Conservation (phyloP, 2,329 filamentous ascomycete species). For the Chaetomium globosum region DNA sequence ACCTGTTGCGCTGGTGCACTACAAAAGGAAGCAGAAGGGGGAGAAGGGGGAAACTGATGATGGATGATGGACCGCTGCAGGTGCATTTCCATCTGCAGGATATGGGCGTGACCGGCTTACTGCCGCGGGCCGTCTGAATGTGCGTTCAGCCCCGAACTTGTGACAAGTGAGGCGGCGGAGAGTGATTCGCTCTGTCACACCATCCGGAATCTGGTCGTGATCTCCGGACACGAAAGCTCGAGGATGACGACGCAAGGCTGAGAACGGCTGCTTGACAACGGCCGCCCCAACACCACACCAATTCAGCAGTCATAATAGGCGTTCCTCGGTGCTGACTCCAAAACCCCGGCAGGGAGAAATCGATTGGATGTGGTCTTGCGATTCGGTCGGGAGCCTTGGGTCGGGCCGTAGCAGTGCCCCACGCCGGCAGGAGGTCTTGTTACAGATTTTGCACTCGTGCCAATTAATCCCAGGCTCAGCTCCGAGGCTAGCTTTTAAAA, state of each 20-base stretch:
- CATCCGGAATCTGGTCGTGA: not conserved
- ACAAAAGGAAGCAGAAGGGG: not conserved
- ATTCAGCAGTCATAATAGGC: not conserved
- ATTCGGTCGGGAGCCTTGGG: conserved; percentile 19
- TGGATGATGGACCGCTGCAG: not conserved
- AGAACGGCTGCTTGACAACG: conserved; percentile 2
- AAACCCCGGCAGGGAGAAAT: conserved; percentile 2
- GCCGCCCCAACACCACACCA: not conserved
- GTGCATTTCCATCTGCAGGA: not conserved
- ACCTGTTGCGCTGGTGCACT: not conserved
- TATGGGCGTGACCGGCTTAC: not conserved
- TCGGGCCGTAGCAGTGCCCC: conserved; percentile 13
- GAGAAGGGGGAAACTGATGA: not conserved
- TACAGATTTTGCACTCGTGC: conserved; percentile 1
- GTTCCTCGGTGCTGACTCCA: conserved; percentile 11
- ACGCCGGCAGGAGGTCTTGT: conserved; percentile 7
- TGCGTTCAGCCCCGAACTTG: no score
- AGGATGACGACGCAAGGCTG: not conserved
- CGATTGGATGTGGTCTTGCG: conserved; percentile 21
- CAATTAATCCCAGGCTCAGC: not conserved
- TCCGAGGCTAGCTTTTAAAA: conserved; percentile 1
- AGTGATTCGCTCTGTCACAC: not conserved
- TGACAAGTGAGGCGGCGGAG: no score
- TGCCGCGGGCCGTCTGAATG: not conserved
- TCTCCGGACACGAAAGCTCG: not conserved